These are phyloP conservation scores for Vishniacozyma victoriae DNA, from an alignment of 768 basidiomycete genomes.

Conservation along the genomic window DNA sequence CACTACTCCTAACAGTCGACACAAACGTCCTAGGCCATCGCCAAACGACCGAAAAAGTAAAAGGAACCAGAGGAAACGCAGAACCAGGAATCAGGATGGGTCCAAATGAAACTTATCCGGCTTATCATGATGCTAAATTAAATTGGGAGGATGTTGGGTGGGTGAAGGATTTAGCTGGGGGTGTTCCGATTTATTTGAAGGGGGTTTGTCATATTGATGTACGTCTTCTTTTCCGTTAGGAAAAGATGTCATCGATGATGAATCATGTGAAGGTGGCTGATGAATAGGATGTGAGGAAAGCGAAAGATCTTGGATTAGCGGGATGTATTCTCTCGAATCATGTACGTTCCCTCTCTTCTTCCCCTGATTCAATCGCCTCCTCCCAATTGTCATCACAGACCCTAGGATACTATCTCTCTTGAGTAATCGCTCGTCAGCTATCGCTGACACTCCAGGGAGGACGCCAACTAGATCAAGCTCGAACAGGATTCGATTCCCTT, in stretches of 20 bases:
- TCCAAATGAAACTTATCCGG: conserved; percentile 24
- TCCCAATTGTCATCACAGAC: no score
- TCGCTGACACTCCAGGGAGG: no score
- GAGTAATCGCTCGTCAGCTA: no score
- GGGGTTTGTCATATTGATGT: conserved; percentile 52
- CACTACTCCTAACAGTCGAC: conserved; percentile 85
- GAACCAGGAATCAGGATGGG: conserved; percentile 36
- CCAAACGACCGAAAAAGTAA: conserved; percentile 34
- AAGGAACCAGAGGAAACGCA: conserved; percentile 29
- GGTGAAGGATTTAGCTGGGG: conserved; percentile 45
- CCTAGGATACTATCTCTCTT: no score
- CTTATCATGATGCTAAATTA: conserved; percentile 38
- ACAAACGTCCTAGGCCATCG: conserved; percentile 55
- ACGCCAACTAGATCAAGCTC: conserved; percentile 43
- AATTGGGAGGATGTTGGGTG: conserved; percentile 45
- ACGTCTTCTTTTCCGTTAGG: conserved; percentile 6
- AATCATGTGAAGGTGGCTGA: conserved; percentile 2
- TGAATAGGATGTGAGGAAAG: conserved; percentile 69
- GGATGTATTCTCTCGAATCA: conserved; percentile 41
- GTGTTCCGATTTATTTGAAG: conserved; percentile 51
- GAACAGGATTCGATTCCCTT: conserved; percentile 53
- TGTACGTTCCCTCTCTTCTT: no score
- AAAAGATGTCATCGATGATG: no score
- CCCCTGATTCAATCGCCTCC: no score
- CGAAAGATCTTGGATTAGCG: conserved; percentile 71